Conservation (phyloP, 23 red algal species). For the Chondrus crispus region DNA sequence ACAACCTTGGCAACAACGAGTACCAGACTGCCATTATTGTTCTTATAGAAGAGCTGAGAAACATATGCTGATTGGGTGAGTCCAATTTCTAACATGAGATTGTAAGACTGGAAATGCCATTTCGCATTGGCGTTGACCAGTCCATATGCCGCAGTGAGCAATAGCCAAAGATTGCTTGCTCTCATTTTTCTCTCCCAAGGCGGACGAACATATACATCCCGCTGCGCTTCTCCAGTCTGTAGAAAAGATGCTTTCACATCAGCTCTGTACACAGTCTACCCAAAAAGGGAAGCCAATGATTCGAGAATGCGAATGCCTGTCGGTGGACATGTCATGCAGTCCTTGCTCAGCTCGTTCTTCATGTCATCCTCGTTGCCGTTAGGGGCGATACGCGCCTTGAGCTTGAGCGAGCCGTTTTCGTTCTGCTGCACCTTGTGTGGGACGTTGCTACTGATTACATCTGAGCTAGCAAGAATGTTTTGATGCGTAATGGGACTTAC, state of each 20-base stretch:
- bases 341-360: not conserved
- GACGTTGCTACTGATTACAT: not conserved
- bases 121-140: conserved; percentile 24
- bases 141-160: conserved; percentile 6
- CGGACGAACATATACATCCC: not conserved
- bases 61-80: not conserved
- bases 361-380: conserved; percentile 16
- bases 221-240: not conserved
- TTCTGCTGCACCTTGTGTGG: not conserved
- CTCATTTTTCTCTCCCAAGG: conserved; percentile 2
- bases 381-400: conserved; percentile 7
- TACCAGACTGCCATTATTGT: not conserved
- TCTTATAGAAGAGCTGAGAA: conserved; percentile 15
- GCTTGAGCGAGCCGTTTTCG: not conserved
- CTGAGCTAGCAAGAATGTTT: not conserved
- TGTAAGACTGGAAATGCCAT: not conserved
- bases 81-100: not conserved
- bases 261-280: not conserved
- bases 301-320: conserved; percentile 2
- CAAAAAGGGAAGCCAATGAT: not conserved
- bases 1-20: conserved; percentile 18
- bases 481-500: not conserved
- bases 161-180: not conserved
- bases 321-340: conserved; percentile 5
- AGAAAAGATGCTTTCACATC: conserved; percentile 6